Evolutionary conservation across 2,329 filamentous ascomycete species (phyloP).

Genomic region (Dendryphion nanum): DNA sequence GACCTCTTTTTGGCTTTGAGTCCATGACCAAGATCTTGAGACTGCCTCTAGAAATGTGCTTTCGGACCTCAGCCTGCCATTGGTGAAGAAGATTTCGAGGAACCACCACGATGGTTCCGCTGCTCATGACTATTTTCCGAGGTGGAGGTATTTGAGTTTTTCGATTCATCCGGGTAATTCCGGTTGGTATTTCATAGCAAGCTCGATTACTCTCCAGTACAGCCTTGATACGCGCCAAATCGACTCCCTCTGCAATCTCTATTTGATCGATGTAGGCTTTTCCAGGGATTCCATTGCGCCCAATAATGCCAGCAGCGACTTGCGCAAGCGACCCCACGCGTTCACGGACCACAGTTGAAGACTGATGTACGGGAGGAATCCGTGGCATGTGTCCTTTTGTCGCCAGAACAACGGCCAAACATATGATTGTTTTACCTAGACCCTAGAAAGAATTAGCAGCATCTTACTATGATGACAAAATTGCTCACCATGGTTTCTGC

Average conservation of each 20-base stretch:
- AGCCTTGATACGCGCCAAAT: slow-evolving; percentile 21
- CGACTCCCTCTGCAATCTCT: slow-evolving; percentile 50
- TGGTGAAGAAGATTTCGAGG: slow-evolving; percentile 81
- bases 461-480: too few species aligned
- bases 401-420: slow-evolving; percentile 67
- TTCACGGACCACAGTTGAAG: slow-evolving; percentile 42
- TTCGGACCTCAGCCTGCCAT: slow-evolving; percentile 77
- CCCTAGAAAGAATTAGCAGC: too few species aligned
- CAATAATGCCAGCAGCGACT: slow-evolving; percentile 72
- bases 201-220: slow-evolving; percentile 34
- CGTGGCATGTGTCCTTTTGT: slow-evolving; percentile 68
- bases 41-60: slow-evolving; percentile 63
- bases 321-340: slow-evolving; percentile 65
- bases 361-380: slow-evolving; percentile 62
- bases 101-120: slow-evolving; percentile 73
- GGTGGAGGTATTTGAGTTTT: slow-evolving; percentile 40
- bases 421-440: slow-evolving; percentile 84
- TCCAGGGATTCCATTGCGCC: slow-evolving; percentile 69
- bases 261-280: slow-evolving; percentile 60
- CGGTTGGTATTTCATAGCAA: slow-evolving; percentile 42
- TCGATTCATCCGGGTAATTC: slow-evolving; percentile 43
- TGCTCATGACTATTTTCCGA: slow-evolving; percentile 61
- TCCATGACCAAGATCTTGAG: slow-evolving; percentile 66
- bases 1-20: slow-evolving; percentile 18
- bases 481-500: slow-evolving; percentile 71